Evolutionary conservation across 2,329 filamentous ascomycete species (phyloP), one percentile per base, ranked within the genome.

Genomic region (Zasmidium citrigriseum): DNA sequence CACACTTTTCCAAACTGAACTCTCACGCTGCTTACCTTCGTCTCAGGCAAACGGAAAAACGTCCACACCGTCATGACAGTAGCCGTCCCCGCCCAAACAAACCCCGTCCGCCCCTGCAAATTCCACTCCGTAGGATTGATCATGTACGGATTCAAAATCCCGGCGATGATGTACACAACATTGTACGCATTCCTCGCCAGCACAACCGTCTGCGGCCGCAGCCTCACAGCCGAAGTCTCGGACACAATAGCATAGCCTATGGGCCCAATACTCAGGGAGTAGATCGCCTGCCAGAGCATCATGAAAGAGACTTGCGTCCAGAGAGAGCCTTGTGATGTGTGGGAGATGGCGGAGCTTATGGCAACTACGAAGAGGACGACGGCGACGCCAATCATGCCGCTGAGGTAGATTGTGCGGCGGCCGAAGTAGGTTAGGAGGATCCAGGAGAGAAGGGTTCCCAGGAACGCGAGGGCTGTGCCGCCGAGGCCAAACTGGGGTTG

Each of bases 51-150:
- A 4, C 34, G 34, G 20, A 59, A 59, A 56, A 54, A 58, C 21
- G 61, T 54, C 59, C 61, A 64, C 45, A 64, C 44, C 3, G 62
- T 24, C 3, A 57, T 47, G 14, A 57, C 59, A 14, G 57, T 59
- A 2, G 56, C 56, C 1, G 59, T 54, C 21, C 61, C 59, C 12
- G 59, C 56, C 61, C 59, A 64, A 11, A 62, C 56, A n/a, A 61
- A 64, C 20, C 59, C 54, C 1, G 61, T 57, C 23, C 59, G 61
- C 24, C 59, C 55, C 9, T 57, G 56, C 14, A 64, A 54, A n/a
- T 64, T 58, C 18, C 56, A 59, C 16, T 52, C 56, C 34, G 61
- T 59, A 2, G 61, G 61, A 5, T 51, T 58, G 45, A 62, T 64
- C 54, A 64, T 61, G 34, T 62, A 62, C 1, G 59, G 54, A 23